A percentile compares a stretch with the other conserved stretches of the same genome.
Evolutionary conservation across 352 stramenopile species (phyloP).

Genomic region (Phytophthora parvispora): DNA sequence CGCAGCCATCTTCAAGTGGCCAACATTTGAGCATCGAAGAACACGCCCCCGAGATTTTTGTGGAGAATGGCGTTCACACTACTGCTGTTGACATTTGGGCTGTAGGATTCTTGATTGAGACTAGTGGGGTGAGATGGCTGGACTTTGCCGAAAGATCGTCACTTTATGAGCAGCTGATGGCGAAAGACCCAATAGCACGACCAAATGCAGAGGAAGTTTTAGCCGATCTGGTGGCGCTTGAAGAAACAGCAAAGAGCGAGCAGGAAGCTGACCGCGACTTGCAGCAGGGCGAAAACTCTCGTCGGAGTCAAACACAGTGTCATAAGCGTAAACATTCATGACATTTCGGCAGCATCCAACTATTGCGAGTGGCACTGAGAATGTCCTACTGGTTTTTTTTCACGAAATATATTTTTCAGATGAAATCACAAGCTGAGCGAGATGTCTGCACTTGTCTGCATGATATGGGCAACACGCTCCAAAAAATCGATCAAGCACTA

Average conservation of each 20-base stretch:
- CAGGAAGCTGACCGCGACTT: neutral
- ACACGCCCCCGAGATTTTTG: conserved; percentile 28
- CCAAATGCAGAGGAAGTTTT: conserved; percentile 26
- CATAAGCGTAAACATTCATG: conserved; percentile 5
- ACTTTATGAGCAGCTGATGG: conserved; percentile 8
- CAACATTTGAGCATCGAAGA: conserved; percentile 22
- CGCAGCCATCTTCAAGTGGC: conserved; percentile 16
- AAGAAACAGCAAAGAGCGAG: neutral
- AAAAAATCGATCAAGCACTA: too few relatives aligned
- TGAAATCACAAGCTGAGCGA: too few relatives aligned
- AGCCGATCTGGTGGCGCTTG: neutral
- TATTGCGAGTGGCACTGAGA: too few relatives aligned
- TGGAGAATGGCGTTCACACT: conserved; percentile 13
- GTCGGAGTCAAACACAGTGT: neutral
- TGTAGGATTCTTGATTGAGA: conserved; percentile 28
- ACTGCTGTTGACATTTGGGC: conserved; percentile 35
- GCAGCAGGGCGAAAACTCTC: neutral
- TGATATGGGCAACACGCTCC: too few relatives aligned
- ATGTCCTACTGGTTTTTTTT: too few relatives aligned
- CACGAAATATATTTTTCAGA: too few relatives aligned
- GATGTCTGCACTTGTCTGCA: too few relatives aligned
- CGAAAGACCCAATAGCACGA: conserved; percentile 10
- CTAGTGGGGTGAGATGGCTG: conserved; percentile 15
- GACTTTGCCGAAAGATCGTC: conserved; percentile 9
- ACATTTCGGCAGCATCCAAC: too few relatives aligned